Percentiles rank a stretch among this genome's conserved stretches.
phyloP scores from a whole-genome alignment of 108 stramenopile species.

The Cyclotella kingstonii region DNA sequence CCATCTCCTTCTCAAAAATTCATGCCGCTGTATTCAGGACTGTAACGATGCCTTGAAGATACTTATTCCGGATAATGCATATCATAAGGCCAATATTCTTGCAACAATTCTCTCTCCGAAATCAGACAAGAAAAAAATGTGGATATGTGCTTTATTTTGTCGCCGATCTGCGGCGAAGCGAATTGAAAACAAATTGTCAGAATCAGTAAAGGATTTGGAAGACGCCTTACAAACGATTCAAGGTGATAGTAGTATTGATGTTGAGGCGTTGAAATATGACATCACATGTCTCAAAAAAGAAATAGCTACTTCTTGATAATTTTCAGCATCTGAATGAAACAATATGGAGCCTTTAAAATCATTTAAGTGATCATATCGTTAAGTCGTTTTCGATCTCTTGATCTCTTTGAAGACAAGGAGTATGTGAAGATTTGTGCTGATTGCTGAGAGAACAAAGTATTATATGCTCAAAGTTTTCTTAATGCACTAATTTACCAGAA shows the following conservation, averaged over 20 bases:
- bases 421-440: no score
- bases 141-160: conserved; percentile 30
- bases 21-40: conserved; percentile 38
- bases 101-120: conserved; percentile 20
- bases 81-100: conserved; percentile 9
- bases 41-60: conserved; percentile 28
- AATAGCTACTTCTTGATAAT: not conserved
- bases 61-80: conserved; percentile 8
- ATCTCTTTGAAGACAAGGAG: no score
- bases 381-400: no score
- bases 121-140: conserved; percentile 15
- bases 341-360: no score
- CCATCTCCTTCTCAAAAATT: conserved; percentile 21
- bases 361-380: no score
- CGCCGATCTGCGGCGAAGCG: conserved; percentile 27
- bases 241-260: conserved; percentile 6
- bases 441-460: no score
- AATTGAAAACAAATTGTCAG: conserved; percentile 5
- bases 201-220: conserved; percentile 18
- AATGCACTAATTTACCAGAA: no score
- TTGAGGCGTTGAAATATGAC: conserved; percentile 4
- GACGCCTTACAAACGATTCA: conserved; percentile 15
- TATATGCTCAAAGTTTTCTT: no score
- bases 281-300: conserved; percentile 9
- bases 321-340: no score